phyloP scores from a whole-genome alignment of 768 basidiomycete genomes.

The Xanthoconium stramineum region DNA sequence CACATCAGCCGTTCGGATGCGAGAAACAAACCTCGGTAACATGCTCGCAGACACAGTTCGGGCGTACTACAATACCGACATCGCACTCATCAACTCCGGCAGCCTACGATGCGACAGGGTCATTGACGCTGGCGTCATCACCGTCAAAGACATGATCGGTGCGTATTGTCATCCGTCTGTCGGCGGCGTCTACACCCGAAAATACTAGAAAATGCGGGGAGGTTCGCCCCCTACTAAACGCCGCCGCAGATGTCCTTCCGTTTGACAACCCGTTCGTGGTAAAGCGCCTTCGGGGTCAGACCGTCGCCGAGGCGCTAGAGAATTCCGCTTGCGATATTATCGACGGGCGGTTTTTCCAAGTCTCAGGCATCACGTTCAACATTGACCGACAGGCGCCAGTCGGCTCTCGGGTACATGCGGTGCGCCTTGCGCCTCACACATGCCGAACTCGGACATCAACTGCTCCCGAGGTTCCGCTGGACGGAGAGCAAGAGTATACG shows the following conservation, averaged over 20 bases:
- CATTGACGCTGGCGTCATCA: constrained; percentile 2
- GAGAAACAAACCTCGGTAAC: constrained; percentile 1
- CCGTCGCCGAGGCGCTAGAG: constrained; percentile 8
- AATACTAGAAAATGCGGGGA: not conserved
- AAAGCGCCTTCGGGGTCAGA: not conserved
- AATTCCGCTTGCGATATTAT: constrained; percentile 3
- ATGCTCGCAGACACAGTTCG: constrained; percentile 17
- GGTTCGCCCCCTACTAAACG: not conserved
- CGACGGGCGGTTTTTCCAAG: constrained; percentile 6
- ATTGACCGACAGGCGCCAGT: constrained; percentile 2
- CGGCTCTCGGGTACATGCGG: not conserved
- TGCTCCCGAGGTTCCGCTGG: not conserved
- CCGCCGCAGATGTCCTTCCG: not conserved
- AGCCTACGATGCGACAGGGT: constrained; percentile 5
- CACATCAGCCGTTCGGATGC: not conserved
- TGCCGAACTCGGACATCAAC: not conserved
- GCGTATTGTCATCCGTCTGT: not conserved
- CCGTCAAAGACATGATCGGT: constrained; percentile 16
- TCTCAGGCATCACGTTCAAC: not conserved
- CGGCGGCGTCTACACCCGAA: not conserved
- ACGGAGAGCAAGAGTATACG: not conserved
- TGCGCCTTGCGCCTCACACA: not conserved
- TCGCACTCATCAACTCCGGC: constrained; percentile 4
- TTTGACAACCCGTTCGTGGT: constrained; percentile 9
- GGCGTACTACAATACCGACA: constrained; percentile 18